A percentile compares a stretch with the other conserved stretches of the same genome.
Evolutionary conservation across 2,329 filamentous ascomycete genomes (phyloP).

Genomic region (Berkeleyomyces rouxiae): DNA sequence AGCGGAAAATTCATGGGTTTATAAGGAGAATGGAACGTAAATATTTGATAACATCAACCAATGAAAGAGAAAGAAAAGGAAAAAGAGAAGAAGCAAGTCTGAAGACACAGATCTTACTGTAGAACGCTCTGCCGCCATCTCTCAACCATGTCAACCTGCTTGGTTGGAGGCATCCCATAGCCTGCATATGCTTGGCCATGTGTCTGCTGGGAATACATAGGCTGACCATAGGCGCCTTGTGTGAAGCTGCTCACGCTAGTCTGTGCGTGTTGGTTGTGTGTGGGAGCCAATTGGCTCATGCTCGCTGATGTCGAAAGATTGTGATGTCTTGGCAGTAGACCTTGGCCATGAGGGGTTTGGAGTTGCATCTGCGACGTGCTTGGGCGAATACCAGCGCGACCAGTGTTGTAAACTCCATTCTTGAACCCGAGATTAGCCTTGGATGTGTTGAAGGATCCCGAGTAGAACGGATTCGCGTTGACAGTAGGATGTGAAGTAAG

Average conservation of each 20-base stretch:
- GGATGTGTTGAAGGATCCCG: constrained; percentile 19
- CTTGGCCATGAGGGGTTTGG: neutral
- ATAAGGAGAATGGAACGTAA: neutral
- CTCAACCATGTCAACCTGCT: constrained; percentile 23
- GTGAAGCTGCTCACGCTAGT: neutral
- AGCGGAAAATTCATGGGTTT: too few relatives aligned
- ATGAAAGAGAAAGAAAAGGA: neutral
- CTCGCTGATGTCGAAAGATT: constrained; percentile 19
- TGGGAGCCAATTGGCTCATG: constrained; percentile 4
- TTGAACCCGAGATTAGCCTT: constrained; percentile 28
- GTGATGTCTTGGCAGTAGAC: constrained; percentile 14
- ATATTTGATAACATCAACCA: neutral
- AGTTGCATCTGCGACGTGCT: constrained; percentile 1
- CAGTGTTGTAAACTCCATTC: constrained; percentile 39
- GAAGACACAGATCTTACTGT: constrained; percentile 3
- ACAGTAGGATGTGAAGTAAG: constrained; percentile 28
- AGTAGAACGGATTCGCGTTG: constrained; percentile 15
- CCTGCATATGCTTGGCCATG: constrained; percentile 6
- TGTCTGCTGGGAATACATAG: constrained; percentile 8
- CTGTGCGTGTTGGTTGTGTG: neutral
- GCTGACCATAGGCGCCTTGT: constrained; percentile 12
- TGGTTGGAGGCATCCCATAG: constrained; percentile 11
- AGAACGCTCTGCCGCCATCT: constrained; percentile 28
- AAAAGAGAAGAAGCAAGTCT: neutral
- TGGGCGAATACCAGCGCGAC: constrained; percentile 22